Base-by-base conservation (phyloP, 345 rosid genomes). In the Acer campestre region DNA sequence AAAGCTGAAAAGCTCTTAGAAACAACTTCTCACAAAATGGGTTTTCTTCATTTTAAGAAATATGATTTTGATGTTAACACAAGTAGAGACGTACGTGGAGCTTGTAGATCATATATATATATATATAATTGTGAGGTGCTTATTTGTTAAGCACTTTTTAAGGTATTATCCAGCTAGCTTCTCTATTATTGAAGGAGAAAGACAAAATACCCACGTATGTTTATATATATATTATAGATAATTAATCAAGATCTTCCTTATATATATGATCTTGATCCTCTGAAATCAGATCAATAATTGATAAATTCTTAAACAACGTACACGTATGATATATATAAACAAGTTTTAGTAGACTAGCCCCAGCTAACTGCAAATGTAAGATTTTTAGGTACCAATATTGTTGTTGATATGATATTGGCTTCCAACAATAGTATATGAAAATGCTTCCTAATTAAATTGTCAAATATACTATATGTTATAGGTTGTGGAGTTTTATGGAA, bases 161-260 rank as follows among this genome's bases (percentile, higher is more conserved):
- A 58, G 1, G 70, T 27, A 59, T 59, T 59, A 59, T 59, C 63
- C 20, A 4, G 0, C 46, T 42, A 9, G 46, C 38, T 42, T 35
- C 49, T 74, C 85, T 49, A 83, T 84, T 53, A 84, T 84, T 84
- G 86, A 78, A 61, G 73, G 68, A 75, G 63, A 75, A 42, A 63
- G 83, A 74, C 78, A 80, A 75, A 65, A 48, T 35, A 40, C 71
- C 73, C 76, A 82, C 85, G 82, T 79, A 73, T 82, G 70, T 38
- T 14, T 63, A 1, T 35, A n/a, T 18, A 40, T 40, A 40, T 61
- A 6, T 35, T 73, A 42, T 65, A 56, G 59, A 78, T 64, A 23
- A 25, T 25, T 25, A 25, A 68, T 12, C 1, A 75, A 35, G 38
- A 31, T 35, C 18, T 31, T 58, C 29, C 25, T 1, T 1, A 25